These are phyloP conservation scores for Jimgerdemannia lactiflua DNA, from an alignment of 192 early-diverging fungal genomes.

Conservation along the genomic window DNA sequence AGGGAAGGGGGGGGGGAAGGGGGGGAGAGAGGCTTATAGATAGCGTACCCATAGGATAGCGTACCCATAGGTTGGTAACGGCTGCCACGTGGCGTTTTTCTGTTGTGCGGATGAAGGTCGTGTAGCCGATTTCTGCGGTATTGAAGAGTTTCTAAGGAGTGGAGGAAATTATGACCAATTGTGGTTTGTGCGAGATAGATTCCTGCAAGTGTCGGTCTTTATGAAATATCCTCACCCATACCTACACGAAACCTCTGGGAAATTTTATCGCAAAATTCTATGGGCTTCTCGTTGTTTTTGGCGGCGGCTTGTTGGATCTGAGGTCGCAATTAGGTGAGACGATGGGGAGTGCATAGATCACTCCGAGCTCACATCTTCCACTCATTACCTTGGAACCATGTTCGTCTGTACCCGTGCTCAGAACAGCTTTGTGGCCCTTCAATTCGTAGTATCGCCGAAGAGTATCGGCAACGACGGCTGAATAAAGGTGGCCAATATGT, in stretches of 20 bases:
- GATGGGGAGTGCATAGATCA: neutral
- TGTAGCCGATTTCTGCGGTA: conserved; percentile 68
- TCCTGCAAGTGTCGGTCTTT: neutral
- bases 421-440: conserved; percentile 53
- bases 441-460: conserved; percentile 73
- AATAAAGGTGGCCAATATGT: conserved; percentile 95
- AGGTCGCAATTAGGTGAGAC: no score
- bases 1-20: no score
- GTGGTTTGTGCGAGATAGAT: no score
- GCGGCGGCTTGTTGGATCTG: conserved; percentile 91
- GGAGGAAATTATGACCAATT: neutral
- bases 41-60: neutral
- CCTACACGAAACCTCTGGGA: conserved; percentile 63
- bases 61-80: conserved; percentile 76
- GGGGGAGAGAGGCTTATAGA: neutral
- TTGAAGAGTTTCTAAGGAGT: conserved; percentile 56
- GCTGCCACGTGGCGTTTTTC: conserved; percentile 67
- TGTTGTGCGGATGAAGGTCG: conserved; percentile 88
- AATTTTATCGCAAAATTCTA: conserved; percentile 77
- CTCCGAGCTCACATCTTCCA: neutral
- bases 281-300: conserved; percentile 49
- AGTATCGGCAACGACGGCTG: conserved; percentile 81
- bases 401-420: conserved; percentile 90
- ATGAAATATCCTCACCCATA: neutral
- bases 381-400: conserved; percentile 86